Percentiles rank a stretch among this genome's conserved stretches.
These are phyloP conservation scores for Hymenoscyphus fructigenus DNA, from an alignment of 2,329 filamentous ascomycete genomes.

Conservation along the genomic window DNA sequence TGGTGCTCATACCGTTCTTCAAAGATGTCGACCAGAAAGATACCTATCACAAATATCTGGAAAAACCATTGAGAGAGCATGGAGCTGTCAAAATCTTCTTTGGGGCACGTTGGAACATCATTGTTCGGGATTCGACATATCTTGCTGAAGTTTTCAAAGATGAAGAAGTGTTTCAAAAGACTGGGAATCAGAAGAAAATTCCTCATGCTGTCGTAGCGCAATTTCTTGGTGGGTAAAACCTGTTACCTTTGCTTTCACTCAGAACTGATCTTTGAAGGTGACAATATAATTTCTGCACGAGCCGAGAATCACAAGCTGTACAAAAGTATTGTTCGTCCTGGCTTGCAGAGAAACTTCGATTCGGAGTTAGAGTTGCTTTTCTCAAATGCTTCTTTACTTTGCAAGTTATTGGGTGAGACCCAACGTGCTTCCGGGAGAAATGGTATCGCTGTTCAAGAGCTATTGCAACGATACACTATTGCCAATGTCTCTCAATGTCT, in stretches of 20 bases:
- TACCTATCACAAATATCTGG: constrained; percentile 4
- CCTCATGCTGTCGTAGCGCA: constrained; percentile 7
- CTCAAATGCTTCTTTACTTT: constrained; percentile 10
- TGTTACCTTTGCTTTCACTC: background rate
- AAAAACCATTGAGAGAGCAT: constrained; percentile 6
- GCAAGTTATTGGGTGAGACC: constrained; percentile 4
- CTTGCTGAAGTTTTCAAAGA: constrained; percentile 12
- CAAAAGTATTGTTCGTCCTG: constrained; percentile 8
- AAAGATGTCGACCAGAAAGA: constrained; percentile 14
- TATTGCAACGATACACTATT: constrained; percentile 14
- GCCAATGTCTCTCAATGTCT: constrained; percentile 12
- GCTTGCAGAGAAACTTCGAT: constrained; percentile 11
- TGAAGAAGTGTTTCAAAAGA: constrained; percentile 13
- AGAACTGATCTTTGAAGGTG: background rate
- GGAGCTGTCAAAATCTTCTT: constrained; percentile 13
- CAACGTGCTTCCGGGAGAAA: background rate
- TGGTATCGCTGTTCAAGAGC: constrained; percentile 8
- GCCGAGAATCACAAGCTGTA: constrained; percentile 7
- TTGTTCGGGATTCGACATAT: constrained; percentile 7
- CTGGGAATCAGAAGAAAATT: constrained; percentile 16
- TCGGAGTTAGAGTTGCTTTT: constrained; percentile 3
- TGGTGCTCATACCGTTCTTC: constrained; percentile 10
- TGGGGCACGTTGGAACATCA: constrained; percentile 8
- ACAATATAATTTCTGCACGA: constrained; percentile 12
- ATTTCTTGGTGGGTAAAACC: constrained; percentile 1